Evolutionary conservation across 163 green algal genomes (phyloP).

Genomic region (Scenedesmus sp.): DNA sequence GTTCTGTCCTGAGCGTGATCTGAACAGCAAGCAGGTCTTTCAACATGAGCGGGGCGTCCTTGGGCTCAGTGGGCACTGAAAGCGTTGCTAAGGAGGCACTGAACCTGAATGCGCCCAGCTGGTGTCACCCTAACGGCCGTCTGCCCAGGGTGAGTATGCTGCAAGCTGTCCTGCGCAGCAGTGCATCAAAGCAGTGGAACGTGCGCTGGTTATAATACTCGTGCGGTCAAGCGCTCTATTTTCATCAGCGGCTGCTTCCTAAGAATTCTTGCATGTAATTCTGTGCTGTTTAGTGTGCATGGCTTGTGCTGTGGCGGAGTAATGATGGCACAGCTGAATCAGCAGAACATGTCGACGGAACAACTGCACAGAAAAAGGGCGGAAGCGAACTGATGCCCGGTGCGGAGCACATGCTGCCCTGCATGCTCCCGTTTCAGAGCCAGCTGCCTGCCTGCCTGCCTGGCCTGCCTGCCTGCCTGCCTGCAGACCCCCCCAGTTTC

Average conservation of each 20-base stretch:
- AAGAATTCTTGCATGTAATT: too few species aligned
- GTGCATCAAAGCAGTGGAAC: neutral
- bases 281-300: too few species aligned
- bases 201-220: too few species aligned
- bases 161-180: neutral
- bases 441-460: neutral
- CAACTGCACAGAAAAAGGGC: too few species aligned
- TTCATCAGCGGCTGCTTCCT: too few species aligned
- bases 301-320: too few species aligned
- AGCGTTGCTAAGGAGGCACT: constrained; percentile 15
- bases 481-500: neutral
- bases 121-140: constrained; percentile 3
- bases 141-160: constrained; percentile 30
- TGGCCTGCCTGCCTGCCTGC: neutral
- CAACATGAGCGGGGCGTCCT: constrained; percentile 19
- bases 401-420: neutral
- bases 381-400: too few species aligned
- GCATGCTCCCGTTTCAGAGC: too few species aligned
- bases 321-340: too few species aligned
- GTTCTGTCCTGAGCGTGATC: neutral
- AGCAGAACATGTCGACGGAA: too few species aligned
- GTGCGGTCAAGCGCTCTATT: too few species aligned
- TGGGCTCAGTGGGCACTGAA: constrained; percentile 27
- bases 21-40: neutral
- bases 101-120: neutral